Evolutionary conservation across 176 grass and related monocot genomes (phyloP).

Genomic region (Poa annua): DNA sequence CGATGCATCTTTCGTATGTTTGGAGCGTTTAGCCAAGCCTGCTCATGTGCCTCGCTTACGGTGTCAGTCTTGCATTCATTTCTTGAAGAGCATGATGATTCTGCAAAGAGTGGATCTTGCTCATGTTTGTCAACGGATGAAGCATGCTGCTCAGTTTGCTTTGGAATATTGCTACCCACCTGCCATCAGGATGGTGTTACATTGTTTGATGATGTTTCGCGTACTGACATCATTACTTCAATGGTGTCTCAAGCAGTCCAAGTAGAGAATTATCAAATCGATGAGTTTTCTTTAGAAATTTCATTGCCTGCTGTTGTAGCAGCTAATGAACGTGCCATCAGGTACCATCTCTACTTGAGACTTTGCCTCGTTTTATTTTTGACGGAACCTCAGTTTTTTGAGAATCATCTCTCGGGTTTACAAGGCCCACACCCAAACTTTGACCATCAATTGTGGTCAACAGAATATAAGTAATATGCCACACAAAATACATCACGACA

Average conservation of each 20-base stretch:
- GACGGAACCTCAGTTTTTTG: too few species aligned
- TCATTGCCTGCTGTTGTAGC: conserved; percentile 64
- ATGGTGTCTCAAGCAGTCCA: conserved; percentile 58
- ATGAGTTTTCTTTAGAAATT: conserved; percentile 76
- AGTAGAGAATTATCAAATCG: conserved; percentile 60
- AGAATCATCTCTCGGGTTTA: too few species aligned
- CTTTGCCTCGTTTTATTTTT: background rate
- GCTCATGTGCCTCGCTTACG: conserved; percentile 47
- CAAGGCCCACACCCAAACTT: too few species aligned
- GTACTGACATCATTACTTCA: conserved; percentile 48
- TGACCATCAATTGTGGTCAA: too few species aligned
- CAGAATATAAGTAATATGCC: too few species aligned
- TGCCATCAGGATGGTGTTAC: conserved; percentile 36
- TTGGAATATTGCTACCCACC: conserved; percentile 67
- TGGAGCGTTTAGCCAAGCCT: conserved; percentile 47
- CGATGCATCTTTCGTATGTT: conserved; percentile 73
- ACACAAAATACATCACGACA: background rate
- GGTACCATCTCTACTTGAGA: conserved; percentile 51
- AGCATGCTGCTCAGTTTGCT: conserved; percentile 74
- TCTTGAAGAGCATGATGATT: conserved; percentile 61
- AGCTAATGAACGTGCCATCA: conserved; percentile 70
- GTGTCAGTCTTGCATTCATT: conserved; percentile 50
- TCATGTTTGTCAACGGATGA: conserved; percentile 36
- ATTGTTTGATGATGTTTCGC: background rate
- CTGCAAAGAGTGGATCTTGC: conserved; percentile 33